Conservation (phyloP, 202 grass and related monocot species). For the Panicum virgatum region DNA sequence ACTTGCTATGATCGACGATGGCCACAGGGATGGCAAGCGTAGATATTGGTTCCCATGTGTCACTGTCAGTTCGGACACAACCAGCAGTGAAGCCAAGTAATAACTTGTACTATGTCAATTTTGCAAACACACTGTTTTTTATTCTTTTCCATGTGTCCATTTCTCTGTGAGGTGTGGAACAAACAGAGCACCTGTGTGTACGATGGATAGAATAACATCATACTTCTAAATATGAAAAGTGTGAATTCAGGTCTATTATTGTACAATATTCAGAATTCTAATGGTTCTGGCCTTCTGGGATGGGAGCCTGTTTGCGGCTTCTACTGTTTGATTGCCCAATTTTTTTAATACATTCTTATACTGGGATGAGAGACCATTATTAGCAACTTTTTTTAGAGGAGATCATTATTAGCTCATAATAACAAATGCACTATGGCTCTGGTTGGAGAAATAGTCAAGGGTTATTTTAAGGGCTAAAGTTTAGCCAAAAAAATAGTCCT, state of each 20-base stretch:
- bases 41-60: slow-evolving; percentile 96
- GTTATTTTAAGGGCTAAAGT: too few species aligned
- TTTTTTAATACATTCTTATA: neutral
- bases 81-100: slow-evolving; percentile 35
- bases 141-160: neutral
- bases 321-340: neutral
- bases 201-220: neutral
- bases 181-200: neutral
- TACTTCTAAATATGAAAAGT: neutral
- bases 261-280: neutral
- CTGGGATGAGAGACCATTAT: too few species aligned
- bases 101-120: slow-evolving; percentile 3
- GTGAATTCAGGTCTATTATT: neutral
- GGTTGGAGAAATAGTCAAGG: too few species aligned
- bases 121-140: neutral
- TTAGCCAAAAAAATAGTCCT: too few species aligned
- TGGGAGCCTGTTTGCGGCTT: neutral
- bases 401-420: too few species aligned
- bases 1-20: slow-evolving; percentile 94
- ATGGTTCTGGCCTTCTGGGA: neutral
- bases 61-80: slow-evolving; percentile 56
- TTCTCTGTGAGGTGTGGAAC: slow-evolving; percentile 5
- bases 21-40: slow-evolving; percentile 73
- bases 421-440: too few species aligned
- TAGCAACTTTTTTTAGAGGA: too few species aligned